Percentiles rank a stretch among this genome's conserved stretches.
Conservation (phyloP, 75 land plant species). For the Pinus taeda region DNA sequence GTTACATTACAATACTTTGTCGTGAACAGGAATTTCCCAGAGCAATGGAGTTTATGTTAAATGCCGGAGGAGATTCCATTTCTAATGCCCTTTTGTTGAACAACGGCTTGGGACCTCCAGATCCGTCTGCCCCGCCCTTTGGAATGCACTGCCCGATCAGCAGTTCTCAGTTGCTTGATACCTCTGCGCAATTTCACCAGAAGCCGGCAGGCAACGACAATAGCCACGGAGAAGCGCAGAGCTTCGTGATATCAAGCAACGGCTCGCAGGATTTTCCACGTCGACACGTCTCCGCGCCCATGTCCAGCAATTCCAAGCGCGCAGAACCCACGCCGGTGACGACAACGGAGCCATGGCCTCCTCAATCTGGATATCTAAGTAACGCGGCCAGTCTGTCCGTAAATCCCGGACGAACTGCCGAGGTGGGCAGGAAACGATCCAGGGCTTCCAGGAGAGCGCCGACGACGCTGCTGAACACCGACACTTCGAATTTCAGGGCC, state of each 20-base stretch:
- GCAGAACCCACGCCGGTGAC: background rate
- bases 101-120: no score
- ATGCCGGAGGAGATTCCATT: no score
- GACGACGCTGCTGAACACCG: constrained; percentile 54
- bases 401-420: background rate
- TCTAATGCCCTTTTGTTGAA: no score
- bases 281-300: no score
- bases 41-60: no score
- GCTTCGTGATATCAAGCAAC: background rate
- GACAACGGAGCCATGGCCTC: background rate
- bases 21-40: no score
- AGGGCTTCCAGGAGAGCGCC: constrained; percentile 48
- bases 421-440: constrained; percentile 28
- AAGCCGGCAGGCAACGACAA: background rate
- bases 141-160: no score
- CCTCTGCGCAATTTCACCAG: background rate
- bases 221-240: background rate
- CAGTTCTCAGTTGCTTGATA: no score
- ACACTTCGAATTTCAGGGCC: constrained; percentile 55
- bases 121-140: no score
- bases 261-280: background rate
- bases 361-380: no score
- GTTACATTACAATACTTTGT: no score
- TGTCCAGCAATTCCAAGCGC: background rate
- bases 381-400: background rate